Base-by-base conservation (phyloP, 108 stramenopile species). In the Aureococcus anophagefferens region DNA sequence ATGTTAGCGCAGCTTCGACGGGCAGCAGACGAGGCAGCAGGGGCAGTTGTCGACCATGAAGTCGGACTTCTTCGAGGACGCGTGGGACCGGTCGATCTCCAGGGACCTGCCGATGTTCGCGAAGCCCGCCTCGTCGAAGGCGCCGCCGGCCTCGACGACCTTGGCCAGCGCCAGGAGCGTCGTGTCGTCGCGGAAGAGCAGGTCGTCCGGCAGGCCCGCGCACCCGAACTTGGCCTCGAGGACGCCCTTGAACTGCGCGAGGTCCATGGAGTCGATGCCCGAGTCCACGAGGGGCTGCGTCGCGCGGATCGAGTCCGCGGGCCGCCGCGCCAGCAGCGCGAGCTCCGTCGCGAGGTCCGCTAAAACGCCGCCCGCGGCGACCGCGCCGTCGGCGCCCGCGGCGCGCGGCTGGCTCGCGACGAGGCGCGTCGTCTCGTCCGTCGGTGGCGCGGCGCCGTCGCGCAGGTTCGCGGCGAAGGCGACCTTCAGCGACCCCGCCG, bases 401-500 rank as follows among this genome's bases (percentile, higher is more conserved):
- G 65, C 3, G 9, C 31, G 1, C 36, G 11, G n/a, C 30, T 68
- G 67, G 63, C 28, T 65, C 75, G 11, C 25, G 51, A 46, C 16
- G 18, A 28, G 25, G 30, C 9, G 5, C 46, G 29, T 25, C 7
- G 14, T 67, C n/a, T n/a, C n/a, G n/a, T n/a, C n/a, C n/a, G n/a
- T n/a, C n/a, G n/a, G n/a, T n/a, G n/a, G n/a, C n/a, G n/a, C n/a
- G 45, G 66, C 46, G 18, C 63, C 51, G 65, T 76, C 31, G n/a
- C n/a, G n/a, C n/a, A n/a, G n/a, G 36, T 75, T n/a, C 30, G 74
- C 15, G 59, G 25, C 29, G 4, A 37, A 29, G 17, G 25, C 36
- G 36, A 62, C 75, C 40, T 80, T 34, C 34, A 83, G 70, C 33
- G 68, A 64, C 21, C 73, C 79, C 14, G 69, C 71, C 4, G 37